phyloP scores from a whole-genome alignment of 208 protist species.

The Leishmania mexicana region DNA sequence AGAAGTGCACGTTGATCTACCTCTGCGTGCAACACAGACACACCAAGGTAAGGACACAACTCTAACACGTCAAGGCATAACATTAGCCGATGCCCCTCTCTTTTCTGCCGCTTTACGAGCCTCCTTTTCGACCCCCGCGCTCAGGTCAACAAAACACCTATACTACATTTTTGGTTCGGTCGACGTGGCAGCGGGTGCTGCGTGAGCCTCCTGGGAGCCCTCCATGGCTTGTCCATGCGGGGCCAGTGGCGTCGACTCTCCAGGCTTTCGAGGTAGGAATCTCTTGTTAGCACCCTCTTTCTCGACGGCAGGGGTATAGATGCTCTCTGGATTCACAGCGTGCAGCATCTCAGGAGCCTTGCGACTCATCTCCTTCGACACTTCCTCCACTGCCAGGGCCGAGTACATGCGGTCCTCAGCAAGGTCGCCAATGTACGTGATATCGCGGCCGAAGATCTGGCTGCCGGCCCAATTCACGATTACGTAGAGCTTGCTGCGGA shows the following conservation, averaged over 20 bases:
- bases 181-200: constrained; percentile 1
- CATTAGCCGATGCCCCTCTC: neutral
- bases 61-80: neutral
- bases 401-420: constrained; percentile 75
- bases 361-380: constrained; percentile 57
- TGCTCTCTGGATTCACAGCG: constrained; percentile 29
- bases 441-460: constrained; percentile 80
- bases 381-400: constrained; percentile 58
- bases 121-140: neutral
- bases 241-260: constrained; percentile 4
- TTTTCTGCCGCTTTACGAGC: neutral
- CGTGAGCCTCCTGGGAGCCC: constrained; percentile 3
- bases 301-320: constrained; percentile 45
- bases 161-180: neutral
- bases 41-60: neutral
- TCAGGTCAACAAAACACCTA: neutral
- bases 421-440: constrained; percentile 85
- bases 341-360: constrained; percentile 53
- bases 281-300: constrained; percentile 39
- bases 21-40: neutral
- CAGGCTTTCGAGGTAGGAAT: constrained; percentile 42
- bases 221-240: neutral
- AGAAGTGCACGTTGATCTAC: neutral
- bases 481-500: constrained; percentile 85
- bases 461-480: constrained; percentile 85